These are phyloP conservation scores for Fusarium lateritium DNA, from an alignment of 2,329 filamentous ascomycete genomes.

Conservation along the genomic window DNA sequence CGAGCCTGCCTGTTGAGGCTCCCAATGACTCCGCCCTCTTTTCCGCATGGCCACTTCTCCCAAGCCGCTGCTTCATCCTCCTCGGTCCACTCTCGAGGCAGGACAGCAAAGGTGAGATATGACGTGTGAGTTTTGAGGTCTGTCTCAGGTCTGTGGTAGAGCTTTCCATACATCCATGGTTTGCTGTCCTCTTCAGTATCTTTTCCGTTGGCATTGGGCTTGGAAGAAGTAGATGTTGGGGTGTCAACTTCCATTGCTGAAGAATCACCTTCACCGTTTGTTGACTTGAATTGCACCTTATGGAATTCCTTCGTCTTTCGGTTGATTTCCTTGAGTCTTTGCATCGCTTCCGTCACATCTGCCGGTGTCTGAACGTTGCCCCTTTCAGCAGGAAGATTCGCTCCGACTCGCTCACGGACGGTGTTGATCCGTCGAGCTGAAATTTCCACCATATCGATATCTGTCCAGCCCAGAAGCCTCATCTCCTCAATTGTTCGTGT, in stretches of 20 bases:
- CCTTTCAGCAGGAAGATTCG: slow-evolving; percentile 75
- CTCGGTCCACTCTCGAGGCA: slow-evolving; percentile 88
- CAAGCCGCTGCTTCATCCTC: slow-evolving; percentile 82
- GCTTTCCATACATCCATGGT: slow-evolving; percentile 80
- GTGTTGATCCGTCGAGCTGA: slow-evolving; percentile 85
- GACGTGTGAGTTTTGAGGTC: slow-evolving; percentile 97
- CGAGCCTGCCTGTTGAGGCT: slow-evolving; percentile 67
- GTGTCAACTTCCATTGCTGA: slow-evolving; percentile 61
- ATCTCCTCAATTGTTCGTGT: slow-evolving; percentile 86
- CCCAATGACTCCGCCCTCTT: slow-evolving; percentile 67
- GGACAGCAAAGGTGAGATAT: slow-evolving; percentile 93
- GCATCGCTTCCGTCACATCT: slow-evolving; percentile 84
- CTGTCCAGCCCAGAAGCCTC: slow-evolving; percentile 87
- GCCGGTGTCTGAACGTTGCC: slow-evolving; percentile 79
- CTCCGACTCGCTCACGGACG: slow-evolving; percentile 83
- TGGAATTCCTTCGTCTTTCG: slow-evolving; percentile 77
- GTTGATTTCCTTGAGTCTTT: slow-evolving; percentile 81
- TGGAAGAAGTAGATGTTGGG: slow-evolving; percentile 47
- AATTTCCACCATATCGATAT: slow-evolving; percentile 95
- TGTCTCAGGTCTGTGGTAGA: slow-evolving; percentile 85
- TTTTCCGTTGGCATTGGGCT: slow-evolving; percentile 47
- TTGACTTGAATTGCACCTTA: slow-evolving; percentile 50
- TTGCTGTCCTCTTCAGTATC: slow-evolving; percentile 57
- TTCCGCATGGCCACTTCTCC: slow-evolving; percentile 74
- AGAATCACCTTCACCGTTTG: slow-evolving; percentile 45